Percentiles rank a stretch among this genome's conserved stretches.
Conservation (phyloP, 768 basidiomycete species). For the Gloeophyllum trabeum region DNA sequence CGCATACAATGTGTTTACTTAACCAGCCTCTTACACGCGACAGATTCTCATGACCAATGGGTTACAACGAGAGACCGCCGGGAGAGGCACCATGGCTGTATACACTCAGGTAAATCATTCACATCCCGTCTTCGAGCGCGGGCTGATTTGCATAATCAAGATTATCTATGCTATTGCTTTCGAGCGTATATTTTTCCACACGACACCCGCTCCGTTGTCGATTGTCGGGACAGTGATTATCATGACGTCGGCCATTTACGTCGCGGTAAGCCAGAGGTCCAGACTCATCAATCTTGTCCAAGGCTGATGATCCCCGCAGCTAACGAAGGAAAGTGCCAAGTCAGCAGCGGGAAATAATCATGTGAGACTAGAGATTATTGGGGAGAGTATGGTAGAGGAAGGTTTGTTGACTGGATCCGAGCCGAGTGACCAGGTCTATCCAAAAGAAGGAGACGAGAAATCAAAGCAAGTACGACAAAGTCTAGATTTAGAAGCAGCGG, state of each 20-base stretch:
- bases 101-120: slow-evolving; percentile 58
- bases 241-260: slow-evolving; percentile 47
- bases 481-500: no score
- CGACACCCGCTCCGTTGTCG: slow-evolving; percentile 45
- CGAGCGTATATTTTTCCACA: slow-evolving; percentile 56
- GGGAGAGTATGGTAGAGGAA: neutral
- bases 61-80: slow-evolving; percentile 53
- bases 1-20: no score
- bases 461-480: no score
- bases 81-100: slow-evolving; percentile 48
- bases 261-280: slow-evolving; percentile 49
- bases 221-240: slow-evolving; percentile 57
- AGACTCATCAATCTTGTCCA: neutral
- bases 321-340: no score
- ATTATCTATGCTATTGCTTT: slow-evolving; percentile 60
- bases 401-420: neutral
- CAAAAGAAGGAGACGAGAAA: no score
- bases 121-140: no score
- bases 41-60: slow-evolving; percentile 35
- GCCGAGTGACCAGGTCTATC: no score
- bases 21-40: no score
- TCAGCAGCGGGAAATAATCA: no score
- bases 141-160: no score
- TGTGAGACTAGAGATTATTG: neutral
- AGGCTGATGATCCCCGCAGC: no score